These are phyloP conservation scores for Triticum turgidum DNA, from an alignment of 176 grass and related monocot genomes.

Conservation along the genomic window DNA sequence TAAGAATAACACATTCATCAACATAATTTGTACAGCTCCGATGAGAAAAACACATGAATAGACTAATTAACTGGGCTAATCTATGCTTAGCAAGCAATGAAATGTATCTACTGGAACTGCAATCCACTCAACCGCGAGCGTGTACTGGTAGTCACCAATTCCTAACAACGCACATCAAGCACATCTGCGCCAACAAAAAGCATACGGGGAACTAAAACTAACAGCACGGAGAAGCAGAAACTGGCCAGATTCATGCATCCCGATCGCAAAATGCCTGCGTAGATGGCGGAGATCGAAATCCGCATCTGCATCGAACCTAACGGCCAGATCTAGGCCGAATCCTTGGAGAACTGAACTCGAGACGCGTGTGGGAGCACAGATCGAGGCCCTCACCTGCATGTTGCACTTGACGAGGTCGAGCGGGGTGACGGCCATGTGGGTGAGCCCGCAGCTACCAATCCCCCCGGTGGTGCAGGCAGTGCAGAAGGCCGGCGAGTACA, in stretches of 20 bases:
- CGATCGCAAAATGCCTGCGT: neutral
- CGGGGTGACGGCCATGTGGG: slow-evolving; percentile 93
- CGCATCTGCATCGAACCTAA: neutral
- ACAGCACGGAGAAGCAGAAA: neutral
- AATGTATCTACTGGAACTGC: neutral
- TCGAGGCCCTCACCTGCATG: slow-evolving; percentile 74
- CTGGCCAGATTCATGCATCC: neutral
- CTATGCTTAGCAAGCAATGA: neutral
- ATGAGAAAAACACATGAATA: neutral
- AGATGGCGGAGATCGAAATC: neutral
- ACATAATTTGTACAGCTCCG: neutral
- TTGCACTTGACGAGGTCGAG: slow-evolving; percentile 98
- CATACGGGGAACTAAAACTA: neutral
- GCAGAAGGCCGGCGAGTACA: slow-evolving; percentile 85
- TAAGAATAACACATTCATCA: neutral
- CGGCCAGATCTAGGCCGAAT: slow-evolving; percentile 29
- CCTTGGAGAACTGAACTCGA: no score
- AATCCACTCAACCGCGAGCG: neutral
- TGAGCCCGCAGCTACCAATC: slow-evolving; percentile 91
- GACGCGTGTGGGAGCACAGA: neutral
- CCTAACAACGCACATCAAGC: neutral
- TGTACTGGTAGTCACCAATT: neutral
- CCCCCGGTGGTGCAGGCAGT: slow-evolving; percentile 76
- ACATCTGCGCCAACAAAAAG: neutral
- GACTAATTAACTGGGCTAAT: neutral